phyloP scores from a whole-genome alignment of 352 stramenopile genomes.

The Globisporangium splendens region DNA sequence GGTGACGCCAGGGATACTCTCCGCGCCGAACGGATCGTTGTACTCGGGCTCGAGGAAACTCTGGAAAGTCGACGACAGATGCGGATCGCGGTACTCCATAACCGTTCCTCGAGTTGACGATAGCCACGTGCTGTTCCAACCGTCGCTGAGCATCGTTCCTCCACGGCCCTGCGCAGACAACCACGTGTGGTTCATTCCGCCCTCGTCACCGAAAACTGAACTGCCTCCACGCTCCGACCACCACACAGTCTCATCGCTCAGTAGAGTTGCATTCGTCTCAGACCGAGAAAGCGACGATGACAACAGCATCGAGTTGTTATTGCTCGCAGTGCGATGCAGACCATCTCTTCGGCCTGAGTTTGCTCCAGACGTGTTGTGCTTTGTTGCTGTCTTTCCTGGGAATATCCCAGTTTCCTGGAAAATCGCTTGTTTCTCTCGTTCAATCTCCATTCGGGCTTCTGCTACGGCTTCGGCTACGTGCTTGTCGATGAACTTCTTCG shows the following conservation, averaged over 20 bases:
- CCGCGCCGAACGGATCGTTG: conserved; percentile 15
- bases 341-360: conserved; percentile 2
- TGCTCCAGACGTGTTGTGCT: neutral
- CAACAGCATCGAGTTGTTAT: conserved; percentile 20
- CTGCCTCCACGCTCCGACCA: conserved; percentile 38
- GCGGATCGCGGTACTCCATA: conserved; percentile 29
- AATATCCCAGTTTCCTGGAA: conserved; percentile 66
- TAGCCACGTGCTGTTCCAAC: conserved; percentile 26
- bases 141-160: conserved; percentile 34
- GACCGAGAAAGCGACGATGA: conserved; percentile 25
- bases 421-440: conserved; percentile 63
- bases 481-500: conserved; percentile 73
- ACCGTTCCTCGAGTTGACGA: conserved; percentile 25
- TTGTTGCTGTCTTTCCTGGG: conserved; percentile 26
- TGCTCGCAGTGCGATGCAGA: conserved; percentile 14
- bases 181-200: conserved; percentile 27
- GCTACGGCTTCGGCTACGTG: conserved; percentile 63
- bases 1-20: conserved; percentile 9
- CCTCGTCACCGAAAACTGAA: conserved; percentile 35
- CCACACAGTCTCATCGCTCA: conserved; percentile 41
- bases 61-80: conserved; percentile 25
- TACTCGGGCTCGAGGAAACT: conserved; percentile 31
- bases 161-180: conserved; percentile 23
- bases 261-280: conserved; percentile 28
- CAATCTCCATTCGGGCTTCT: conserved; percentile 60